Evolutionary conservation across 78 protist species (phyloP).

Genomic region (Mastigamoeba balamuthi): DNA sequence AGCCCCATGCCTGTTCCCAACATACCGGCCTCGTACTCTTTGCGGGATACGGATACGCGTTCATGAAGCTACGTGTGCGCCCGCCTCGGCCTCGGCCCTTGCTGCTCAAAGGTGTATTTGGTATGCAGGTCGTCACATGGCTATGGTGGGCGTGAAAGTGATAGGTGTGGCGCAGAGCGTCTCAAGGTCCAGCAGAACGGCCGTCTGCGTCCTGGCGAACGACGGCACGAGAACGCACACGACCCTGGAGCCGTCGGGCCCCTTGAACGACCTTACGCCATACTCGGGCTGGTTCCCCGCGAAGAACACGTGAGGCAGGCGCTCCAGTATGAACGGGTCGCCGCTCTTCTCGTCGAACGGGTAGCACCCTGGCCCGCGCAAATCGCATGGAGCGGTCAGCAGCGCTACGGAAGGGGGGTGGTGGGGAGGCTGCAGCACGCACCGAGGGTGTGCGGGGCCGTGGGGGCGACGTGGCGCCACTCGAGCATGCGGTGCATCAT

Average conservation of each 20-base stretch:
- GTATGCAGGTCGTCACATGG: too few relatives aligned
- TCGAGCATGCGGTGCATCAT: not conserved
- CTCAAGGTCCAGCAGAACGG: slow-evolving; percentile 7
- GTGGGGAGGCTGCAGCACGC: too few relatives aligned
- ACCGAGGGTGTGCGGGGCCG: slow-evolving; percentile 49
- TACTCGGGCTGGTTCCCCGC: slow-evolving; percentile 35
- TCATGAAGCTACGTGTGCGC: too few relatives aligned
- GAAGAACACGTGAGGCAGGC: slow-evolving; percentile 25
- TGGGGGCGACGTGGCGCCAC: slow-evolving; percentile 40
- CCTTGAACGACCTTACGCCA: not conserved
- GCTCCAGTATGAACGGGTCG: slow-evolving; percentile 27
- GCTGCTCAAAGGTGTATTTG: too few relatives aligned
- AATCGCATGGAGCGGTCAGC: not conserved
- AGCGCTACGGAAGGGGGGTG: too few relatives aligned
- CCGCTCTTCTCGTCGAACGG: not conserved
- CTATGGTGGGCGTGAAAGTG: too few relatives aligned
- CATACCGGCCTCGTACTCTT: too few relatives aligned
- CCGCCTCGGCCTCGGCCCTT: too few relatives aligned
- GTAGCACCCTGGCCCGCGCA: slow-evolving; percentile 9
- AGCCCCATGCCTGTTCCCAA: too few relatives aligned
- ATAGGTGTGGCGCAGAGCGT: not conserved
- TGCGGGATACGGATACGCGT: too few relatives aligned
- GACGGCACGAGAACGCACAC: slow-evolving; percentile 8
- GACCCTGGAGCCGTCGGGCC: not conserved
- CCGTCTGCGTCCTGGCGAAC: not conserved